Evolutionary conservation across 352 stramenopile genomes (phyloP).

Genomic region (Plasmopara halstedii): DNA sequence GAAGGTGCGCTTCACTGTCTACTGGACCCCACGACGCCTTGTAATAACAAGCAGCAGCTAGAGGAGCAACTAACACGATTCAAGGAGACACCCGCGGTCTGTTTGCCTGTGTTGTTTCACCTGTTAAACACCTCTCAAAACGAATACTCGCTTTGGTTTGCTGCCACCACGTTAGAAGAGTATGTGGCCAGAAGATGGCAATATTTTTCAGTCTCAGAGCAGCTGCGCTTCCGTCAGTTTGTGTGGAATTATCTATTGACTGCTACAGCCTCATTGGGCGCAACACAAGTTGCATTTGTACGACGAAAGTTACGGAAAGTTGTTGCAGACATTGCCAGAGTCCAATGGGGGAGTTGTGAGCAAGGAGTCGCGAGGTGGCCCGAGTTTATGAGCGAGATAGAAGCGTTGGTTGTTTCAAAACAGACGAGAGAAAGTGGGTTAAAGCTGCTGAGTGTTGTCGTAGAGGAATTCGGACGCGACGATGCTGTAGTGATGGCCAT

Average conservation of each 20-base stretch:
- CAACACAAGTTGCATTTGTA: conserved; percentile 42
- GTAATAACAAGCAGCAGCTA: conserved; percentile 37
- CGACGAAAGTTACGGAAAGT: conserved; percentile 66
- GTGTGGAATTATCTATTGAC: conserved; percentile 50
- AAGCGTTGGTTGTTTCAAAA: conserved; percentile 41
- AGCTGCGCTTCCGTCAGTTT: conserved; percentile 47
- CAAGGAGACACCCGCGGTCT: conserved; percentile 41
- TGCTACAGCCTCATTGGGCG: background rate
- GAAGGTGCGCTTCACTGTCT: conserved; percentile 48
- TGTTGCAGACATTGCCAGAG: conserved; percentile 51
- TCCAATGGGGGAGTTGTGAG: conserved; percentile 35
- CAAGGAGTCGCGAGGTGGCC: conserved; percentile 27
- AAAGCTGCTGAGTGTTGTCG: conserved; percentile 49
- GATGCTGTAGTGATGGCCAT: conserved; percentile 46
- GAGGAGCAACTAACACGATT: conserved; percentile 56
- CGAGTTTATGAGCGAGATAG: conserved; percentile 57
- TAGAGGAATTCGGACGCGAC: conserved; percentile 68
- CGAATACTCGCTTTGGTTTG: conserved; percentile 78
- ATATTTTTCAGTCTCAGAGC: conserved; percentile 33
- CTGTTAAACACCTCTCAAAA: conserved; percentile 49
- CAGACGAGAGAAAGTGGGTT: conserved; percentile 38
- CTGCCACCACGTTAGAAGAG: conserved; percentile 59
- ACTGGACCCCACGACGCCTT: conserved; percentile 48
- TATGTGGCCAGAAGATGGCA: conserved; percentile 59
- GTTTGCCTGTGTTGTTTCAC: conserved; percentile 60